Conservation (phyloP, 2,329 filamentous ascomycete genomes). For the Rachicladosporium sp. region DNA sequence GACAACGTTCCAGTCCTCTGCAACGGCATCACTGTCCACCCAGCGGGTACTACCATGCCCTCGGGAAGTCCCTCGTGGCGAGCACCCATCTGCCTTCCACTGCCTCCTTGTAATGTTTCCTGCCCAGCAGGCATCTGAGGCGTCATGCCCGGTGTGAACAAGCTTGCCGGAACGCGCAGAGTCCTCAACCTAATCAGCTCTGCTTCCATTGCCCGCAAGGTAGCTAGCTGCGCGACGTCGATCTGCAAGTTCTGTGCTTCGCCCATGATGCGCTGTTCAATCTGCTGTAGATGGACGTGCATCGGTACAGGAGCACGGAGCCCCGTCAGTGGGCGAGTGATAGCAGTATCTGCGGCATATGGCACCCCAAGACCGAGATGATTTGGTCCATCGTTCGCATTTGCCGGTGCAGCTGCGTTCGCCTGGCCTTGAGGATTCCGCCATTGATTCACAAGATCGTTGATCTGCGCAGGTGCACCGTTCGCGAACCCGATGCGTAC, state of each 20-base stretch:
- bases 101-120: conserved; percentile 13
- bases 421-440: conserved; percentile 12
- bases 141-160: neutral
- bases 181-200: conserved; percentile 52
- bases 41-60: conserved; percentile 40
- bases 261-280: conserved; percentile 57
- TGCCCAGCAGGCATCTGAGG: neutral
- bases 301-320: conserved; percentile 28
- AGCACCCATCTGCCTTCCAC: conserved; percentile 11
- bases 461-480: conserved; percentile 35
- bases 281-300: conserved; percentile 48
- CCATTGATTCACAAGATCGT: conserved; percentile 29
- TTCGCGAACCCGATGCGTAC: conserved; percentile 58
- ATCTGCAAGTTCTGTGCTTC: conserved; percentile 52
- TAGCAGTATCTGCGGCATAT: conserved; percentile 11
- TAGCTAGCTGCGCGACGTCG: conserved; percentile 54
- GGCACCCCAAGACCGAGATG: conserved; percentile 17
- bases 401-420: conserved; percentile 7
- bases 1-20: conserved; percentile 13
- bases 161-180: neutral
- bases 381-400: conserved; percentile 27
- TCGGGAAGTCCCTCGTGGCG: conserved; percentile 37
- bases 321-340: conserved; percentile 4
- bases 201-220: conserved; percentile 52
- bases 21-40: conserved; percentile 39